Conservation (phyloP, 2,329 filamentous ascomycete species). For the Talaromyces sp. region DNA sequence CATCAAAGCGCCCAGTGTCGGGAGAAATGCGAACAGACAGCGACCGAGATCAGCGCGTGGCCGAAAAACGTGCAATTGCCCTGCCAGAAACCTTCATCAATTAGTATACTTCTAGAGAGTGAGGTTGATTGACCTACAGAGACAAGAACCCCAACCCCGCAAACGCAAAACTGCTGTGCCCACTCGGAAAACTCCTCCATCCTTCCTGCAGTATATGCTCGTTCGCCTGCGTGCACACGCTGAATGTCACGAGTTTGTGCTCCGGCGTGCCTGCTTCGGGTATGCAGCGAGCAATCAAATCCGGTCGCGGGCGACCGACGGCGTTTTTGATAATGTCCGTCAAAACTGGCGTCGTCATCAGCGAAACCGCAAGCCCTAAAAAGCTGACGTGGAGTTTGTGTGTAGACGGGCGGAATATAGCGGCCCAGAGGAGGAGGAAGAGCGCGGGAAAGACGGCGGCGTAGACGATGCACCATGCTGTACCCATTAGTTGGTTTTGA, state of each 20-base stretch:
- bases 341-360: conserved; percentile 75
- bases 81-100: conserved; percentile 41
- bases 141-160: conserved; percentile 59
- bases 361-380: conserved; percentile 71
- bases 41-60: conserved; percentile 56
- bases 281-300: conserved; percentile 82
- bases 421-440: conserved; percentile 64
- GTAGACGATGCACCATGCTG: conserved; percentile 71
- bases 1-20: conserved; percentile 55
- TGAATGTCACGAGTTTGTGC: conserved; percentile 50
- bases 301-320: conserved; percentile 77
- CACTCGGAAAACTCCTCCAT: conserved; percentile 63
- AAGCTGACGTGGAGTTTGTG: conserved; percentile 85
- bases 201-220: conserved; percentile 60
- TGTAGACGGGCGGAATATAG: conserved; percentile 57
- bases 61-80: conserved; percentile 57
- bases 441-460: conserved; percentile 68
- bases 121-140: conserved; percentile 30
- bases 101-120: background rate
- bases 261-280: conserved; percentile 59
- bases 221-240: conserved; percentile 48
- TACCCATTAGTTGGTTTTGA: background rate
- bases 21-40: conserved; percentile 54
- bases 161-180: conserved; percentile 61
- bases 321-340: conserved; percentile 91